Evolutionary conservation across 2,329 filamentous ascomycete species (phyloP), one percentile per base, ranked within the genome.

Genomic region (Fusarium sp.): DNA sequence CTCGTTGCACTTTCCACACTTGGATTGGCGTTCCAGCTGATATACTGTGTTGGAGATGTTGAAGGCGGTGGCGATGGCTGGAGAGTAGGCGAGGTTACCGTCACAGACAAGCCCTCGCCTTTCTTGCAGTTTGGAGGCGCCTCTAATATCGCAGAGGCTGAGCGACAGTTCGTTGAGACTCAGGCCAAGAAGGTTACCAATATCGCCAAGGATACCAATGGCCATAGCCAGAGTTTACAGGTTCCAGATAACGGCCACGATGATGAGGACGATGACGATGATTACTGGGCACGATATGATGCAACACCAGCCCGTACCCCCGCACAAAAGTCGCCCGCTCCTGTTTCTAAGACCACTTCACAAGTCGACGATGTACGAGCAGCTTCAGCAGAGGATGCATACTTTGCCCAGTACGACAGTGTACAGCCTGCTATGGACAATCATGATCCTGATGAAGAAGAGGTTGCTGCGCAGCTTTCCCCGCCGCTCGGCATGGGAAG

Each of bases 361-460:
- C 55, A 73, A 37, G 61, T 54, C 14, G 62, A 57, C 27, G 53
- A 75, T 34, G 74, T 74, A 55, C 71, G 72, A 23, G 72, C 54
- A 40, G 67, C 79, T 12, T 82, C 83, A 10, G 83, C 84, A 21
- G 92, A 94, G 66, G 88, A 91, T 48, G 89, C 89, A 45, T 95
- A 95, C 78, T 95, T 89, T 78, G 88, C 90, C 20, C 89, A 91
- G 76, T 95, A 96, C 78, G 90, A 92, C 72, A 84, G 88, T 68
- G 92, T 95, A 11, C 92, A 95, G 77, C 92, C 92, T 4, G 92
- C 92, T 32, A 89, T 95, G 84, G 93, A 95, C 78, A 89, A 88
- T 59, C 89, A 94, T 77, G 92, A 94, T 71, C 92, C 92, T n/a
- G 91, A 93, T 72, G 92, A 93, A 80, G 89, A 84, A 59, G 81